Evolutionary conservation across 352 stramenopile genomes (phyloP), one percentile per base, ranked within the genome.

Genomic region (Saprolegnia parasitica): DNA sequence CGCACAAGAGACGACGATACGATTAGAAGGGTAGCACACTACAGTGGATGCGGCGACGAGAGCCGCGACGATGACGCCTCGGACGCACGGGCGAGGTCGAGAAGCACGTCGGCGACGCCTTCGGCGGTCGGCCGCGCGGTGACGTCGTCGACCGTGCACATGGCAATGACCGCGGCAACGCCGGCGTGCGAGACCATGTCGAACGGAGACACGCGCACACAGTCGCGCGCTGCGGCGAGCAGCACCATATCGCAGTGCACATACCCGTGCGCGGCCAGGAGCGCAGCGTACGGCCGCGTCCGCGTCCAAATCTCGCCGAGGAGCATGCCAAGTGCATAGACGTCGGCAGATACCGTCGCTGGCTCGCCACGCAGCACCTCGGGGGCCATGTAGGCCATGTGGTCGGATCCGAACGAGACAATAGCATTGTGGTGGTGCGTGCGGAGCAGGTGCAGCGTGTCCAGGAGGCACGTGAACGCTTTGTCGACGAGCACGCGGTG

Each of bases 291-390:
- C n/a, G 63, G 63, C 26, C 29, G 13, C 2, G n/a, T 16, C 21
- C 23, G 10, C n/a, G 63, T 70, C 39, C 15, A 21, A n/a, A 58
- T 23, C 5, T 61, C 13, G 11, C 20, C 63, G 11, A 61, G n/a
- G 20, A 70, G n/a, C 10, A 70, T 24, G 13, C 42, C 63, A 5
- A 61, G 18, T 5, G 63, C 63, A 42, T 49, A 70, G 11, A 70
- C 39, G 18, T 70, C 63, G 54, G 42, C 37, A 1, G 49, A 5
- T 3, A 20, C 23, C 4, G 35, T 62, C 29, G 47, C 54, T 5
- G 23, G 35, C 39, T 71, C 61, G 56, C 58, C 58, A 8, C 37
- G 47, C 16, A 74, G 35, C 13, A 74, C 40, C 39, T 74, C 68
- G 18, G 68, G 68, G 10, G 61, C 68, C 15, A 40, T 35, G 37